phyloP scores from a whole-genome alignment of 208 protist genomes.

The Naegleria lovaniensis region DNA sequence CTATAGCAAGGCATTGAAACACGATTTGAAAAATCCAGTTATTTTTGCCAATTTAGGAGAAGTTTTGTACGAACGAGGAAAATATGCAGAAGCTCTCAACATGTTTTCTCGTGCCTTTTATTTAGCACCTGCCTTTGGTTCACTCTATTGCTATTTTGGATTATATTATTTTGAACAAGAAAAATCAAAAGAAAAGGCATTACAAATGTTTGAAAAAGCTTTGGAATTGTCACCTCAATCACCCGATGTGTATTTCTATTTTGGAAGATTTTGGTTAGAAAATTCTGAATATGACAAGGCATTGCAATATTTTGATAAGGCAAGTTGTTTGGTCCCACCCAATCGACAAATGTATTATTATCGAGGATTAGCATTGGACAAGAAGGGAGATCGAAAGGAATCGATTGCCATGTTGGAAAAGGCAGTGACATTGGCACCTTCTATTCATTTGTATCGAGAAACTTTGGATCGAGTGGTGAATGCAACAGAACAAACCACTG shows the following conservation, averaged over 20 bases:
- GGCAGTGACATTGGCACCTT: neutral
- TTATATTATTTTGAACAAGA: neutral
- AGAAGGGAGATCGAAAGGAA: neutral
- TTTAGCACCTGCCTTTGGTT: neutral
- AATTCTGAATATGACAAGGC: neutral
- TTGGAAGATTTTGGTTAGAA: neutral
- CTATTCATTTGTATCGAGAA: neutral
- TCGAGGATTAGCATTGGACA: neutral
- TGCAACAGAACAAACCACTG: too few species aligned
- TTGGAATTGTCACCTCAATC: neutral
- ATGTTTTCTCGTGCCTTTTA: neutral
- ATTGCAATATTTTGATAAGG: neutral
- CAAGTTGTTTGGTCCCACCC: neutral
- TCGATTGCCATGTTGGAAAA: neutral
- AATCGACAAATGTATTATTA: neutral
- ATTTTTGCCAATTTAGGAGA: neutral
- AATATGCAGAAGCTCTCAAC: neutral
- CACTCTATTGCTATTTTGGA: neutral
- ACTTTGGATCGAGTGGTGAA: neutral
- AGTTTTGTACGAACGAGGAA: neutral
- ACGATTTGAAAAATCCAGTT: neutral
- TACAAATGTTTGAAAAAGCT: neutral
- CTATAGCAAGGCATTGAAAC: neutral
- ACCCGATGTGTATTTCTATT: neutral
- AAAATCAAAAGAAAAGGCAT: neutral